phyloP scores from a whole-genome alignment of 2,329 filamentous ascomycete species.

The Trichophyton benhamiae region DNA sequence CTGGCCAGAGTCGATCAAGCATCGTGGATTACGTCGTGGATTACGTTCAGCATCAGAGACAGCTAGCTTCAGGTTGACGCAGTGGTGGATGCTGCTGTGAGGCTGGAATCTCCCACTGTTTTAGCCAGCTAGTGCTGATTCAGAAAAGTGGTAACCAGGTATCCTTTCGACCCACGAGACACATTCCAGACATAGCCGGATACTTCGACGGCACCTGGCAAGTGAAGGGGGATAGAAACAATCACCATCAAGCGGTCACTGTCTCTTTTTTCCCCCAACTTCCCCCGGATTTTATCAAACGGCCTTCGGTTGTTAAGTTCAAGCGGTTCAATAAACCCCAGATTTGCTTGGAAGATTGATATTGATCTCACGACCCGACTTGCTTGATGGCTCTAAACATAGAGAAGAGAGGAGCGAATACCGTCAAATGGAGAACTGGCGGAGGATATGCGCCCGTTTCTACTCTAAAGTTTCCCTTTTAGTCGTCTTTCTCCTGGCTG shows the following conservation, averaged over 20 bases:
- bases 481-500: not conserved
- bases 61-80: not conserved
- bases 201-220: too few species aligned
- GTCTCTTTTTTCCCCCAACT: too few species aligned
- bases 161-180: not conserved
- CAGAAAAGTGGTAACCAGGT: not conserved
- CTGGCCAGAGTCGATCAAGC: not conserved
- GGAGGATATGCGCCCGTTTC: not conserved
- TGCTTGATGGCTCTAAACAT: not conserved
- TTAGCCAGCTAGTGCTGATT: not conserved
- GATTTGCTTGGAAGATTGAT: not conserved
- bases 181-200: too few species aligned
- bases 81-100: not conserved
- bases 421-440: not conserved
- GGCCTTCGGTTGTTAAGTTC: not conserved
- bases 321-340: not conserved
- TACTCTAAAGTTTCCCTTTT: not conserved
- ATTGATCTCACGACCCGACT: not conserved
- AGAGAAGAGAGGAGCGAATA: not conserved
- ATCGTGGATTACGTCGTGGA: not conserved
- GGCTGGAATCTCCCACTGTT: not conserved
- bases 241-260: too few species aligned
- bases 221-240: too few species aligned
- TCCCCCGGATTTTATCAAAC: too few species aligned
- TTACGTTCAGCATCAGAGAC: not conserved